phyloP scores from a whole-genome alignment of 2,329 filamentous ascomycete species.

The Penicillium sp. region DNA sequence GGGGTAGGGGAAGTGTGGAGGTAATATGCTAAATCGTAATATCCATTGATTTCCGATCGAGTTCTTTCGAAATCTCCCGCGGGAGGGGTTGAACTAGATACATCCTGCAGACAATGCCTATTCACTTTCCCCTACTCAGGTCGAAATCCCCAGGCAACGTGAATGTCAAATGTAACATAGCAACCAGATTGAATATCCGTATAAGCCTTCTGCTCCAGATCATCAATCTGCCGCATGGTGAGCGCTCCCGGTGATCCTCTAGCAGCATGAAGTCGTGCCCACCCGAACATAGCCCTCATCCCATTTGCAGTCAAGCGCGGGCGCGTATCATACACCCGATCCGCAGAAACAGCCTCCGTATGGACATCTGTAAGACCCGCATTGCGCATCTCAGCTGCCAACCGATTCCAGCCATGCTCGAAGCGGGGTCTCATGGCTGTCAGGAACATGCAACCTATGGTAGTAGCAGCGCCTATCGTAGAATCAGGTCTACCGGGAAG shows the following conservation, averaged over 20 bases:
- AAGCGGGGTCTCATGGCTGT: neutral
- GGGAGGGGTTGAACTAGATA: neutral
- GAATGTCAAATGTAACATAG: constrained; percentile 9
- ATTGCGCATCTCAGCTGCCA: neutral
- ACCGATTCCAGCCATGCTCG: neutral
- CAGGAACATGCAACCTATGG: neutral
- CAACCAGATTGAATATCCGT: constrained; percentile 9
- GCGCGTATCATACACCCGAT: neutral
- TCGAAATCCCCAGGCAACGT: constrained; percentile 4
- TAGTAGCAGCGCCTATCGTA: neutral
- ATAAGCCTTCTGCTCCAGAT: constrained; percentile 3
- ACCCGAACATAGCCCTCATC: neutral
- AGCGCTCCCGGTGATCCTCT: neutral
- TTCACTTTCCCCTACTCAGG: neutral
- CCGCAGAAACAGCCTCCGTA: neutral
- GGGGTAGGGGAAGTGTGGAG: neutral
- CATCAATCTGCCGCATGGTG: neutral
- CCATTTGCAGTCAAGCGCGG: neutral
- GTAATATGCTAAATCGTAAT: neutral
- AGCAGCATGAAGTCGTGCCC: neutral
- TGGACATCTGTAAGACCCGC: neutral
- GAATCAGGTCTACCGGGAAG: neutral
- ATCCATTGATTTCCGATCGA: neutral
- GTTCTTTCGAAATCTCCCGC: neutral
- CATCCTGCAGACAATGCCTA: neutral